These are phyloP conservation scores for Aspergillus pseudonomiae DNA, from an alignment of 2,329 filamentous ascomycete species.

Conservation along the genomic window DNA sequence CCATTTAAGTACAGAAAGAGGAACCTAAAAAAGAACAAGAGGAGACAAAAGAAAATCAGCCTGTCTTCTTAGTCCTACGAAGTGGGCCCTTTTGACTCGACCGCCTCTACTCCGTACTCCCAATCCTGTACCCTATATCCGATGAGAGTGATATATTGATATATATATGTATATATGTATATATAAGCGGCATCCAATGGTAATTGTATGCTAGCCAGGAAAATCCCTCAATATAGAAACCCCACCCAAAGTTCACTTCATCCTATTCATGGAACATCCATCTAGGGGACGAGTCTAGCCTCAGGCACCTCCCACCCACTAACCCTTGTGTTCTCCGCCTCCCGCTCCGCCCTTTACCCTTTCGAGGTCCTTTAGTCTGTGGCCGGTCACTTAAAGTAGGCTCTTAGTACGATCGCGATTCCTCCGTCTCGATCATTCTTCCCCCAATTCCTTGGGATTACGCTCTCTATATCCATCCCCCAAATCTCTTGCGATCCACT, in stretches of 20 bases:
- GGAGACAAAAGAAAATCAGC: not conserved
- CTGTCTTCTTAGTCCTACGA: not conserved
- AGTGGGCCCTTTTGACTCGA: not conserved
- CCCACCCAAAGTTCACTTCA: no score
- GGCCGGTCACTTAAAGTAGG: constrained; percentile 2
- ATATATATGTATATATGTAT: not conserved
- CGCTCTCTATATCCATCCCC: constrained; percentile 1
- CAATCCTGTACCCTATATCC: not conserved
- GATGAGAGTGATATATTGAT: not conserved
- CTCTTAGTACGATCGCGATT: constrained; percentile 5
- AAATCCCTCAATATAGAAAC: not conserved
- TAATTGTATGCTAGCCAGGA: not conserved
- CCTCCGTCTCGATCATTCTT: constrained; percentile 2
- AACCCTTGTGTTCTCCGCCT: not conserved
- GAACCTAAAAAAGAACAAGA: constrained; percentile 3
- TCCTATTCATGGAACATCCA: not conserved
- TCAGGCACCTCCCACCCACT: constrained; percentile 6
- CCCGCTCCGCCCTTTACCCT: constrained; percentile 4
- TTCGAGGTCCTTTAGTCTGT: not conserved
- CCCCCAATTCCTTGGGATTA: constrained; percentile 1
- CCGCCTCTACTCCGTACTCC: not conserved
- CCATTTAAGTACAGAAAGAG: not conserved
- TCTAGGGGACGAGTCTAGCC: constrained; percentile 3
- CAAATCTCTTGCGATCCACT: not conserved
- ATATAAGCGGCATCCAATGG: not conserved